Evolutionary conservation across 371 early-diverging fungal genomes (phyloP), one percentile per base, ranked within the genome.

Genomic region (Enterocytospora artemiae): DNA sequence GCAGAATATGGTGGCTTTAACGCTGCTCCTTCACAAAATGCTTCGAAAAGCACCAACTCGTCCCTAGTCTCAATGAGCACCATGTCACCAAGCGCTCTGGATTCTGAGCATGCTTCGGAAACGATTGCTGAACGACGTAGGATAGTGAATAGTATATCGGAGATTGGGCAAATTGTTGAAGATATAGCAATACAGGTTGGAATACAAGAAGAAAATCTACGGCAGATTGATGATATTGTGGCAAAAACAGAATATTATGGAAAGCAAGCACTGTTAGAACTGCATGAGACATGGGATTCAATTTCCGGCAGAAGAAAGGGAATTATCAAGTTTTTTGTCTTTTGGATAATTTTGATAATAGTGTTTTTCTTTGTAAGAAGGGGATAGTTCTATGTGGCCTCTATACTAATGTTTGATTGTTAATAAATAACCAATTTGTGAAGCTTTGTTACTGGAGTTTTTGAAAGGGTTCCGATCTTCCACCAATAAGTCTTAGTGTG

Each of bases 161-260:
- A 79, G 62, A 67, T 79, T 28, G 79, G 79, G 12, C 68, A 71
- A 51, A 61, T 79, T 48, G 69, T 79, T 20, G 70, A 71, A 41
- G 77, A 79, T 34, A 73, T 79, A 33, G 67, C 70, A 16, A 70
- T 79, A 46, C 79, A 79, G 54, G 64, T 77, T 9, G 60, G 67
- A 18, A 18, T 77, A 45, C 79, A 79, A 53, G 79, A 72, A 34
- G 76, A 76, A 48, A 62, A 65, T 27, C 54, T 79, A 25, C 71
- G 64, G 44, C 52, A 72, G 43, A 75, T 79, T 12, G 79, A 79
- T 54, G 74, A 77, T 7, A 24, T 74, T 7, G 59, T 72, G 34
- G 37, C 20, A 12, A 32, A 57, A 9, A 41, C 65, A 3, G 65
- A 67, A 20, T 45, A 48, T 3, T 61, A 51, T 59, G 30, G 63